Evolutionary conservation across 331 rosid species (phyloP), one percentile per base, ranked within the genome.

Genomic region (Quercus lobata): DNA sequence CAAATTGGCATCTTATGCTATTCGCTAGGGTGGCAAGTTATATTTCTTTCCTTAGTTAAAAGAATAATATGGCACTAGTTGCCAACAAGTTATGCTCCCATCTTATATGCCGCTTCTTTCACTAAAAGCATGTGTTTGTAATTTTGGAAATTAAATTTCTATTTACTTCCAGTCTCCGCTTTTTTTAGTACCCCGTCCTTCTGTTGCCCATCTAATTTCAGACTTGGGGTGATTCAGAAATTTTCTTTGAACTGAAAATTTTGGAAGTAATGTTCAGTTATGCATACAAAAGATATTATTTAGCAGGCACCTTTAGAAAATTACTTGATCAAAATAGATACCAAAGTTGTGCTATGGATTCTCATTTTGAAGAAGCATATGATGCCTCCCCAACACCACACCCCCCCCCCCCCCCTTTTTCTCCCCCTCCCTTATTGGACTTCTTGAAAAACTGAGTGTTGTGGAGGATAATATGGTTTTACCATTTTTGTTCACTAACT

Each of bases 401-500:
- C 37, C 1, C 10, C 4, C 9, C 19, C 19, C 2, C 37, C 11
- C 5, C 10, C n/a, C n/a, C 0, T 0, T 27, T 27, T 27, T 27
- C 29, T 27, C 35, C 4, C 9, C 9, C 4, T 1, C 21, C 5
- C 52, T 32, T 34, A n/a, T 35, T 18, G 27, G 18, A 9, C 72
- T 41, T 0, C 53, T 35, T 7, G 53, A 65, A 17, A 65, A n/a
- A 34, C 4, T 35, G 10, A 68, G 5, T n/a, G 27, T n/a, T 54
- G 73, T 24, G 21, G 17, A 57, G 21, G 73, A 73, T 30, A 25
- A 15, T 77, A 60, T 68, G 25, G 37, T 19, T 3, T 58, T 24
- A 30, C 76, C 21, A 22, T 84, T 82, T 78, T 78, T 77, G 54
- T 79, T 72, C 74, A 49, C 57, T 82, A 66, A 84, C 55, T 86